Base-by-base conservation (phyloP, 257 asterid species). In the Fraxinus excelsior region DNA sequence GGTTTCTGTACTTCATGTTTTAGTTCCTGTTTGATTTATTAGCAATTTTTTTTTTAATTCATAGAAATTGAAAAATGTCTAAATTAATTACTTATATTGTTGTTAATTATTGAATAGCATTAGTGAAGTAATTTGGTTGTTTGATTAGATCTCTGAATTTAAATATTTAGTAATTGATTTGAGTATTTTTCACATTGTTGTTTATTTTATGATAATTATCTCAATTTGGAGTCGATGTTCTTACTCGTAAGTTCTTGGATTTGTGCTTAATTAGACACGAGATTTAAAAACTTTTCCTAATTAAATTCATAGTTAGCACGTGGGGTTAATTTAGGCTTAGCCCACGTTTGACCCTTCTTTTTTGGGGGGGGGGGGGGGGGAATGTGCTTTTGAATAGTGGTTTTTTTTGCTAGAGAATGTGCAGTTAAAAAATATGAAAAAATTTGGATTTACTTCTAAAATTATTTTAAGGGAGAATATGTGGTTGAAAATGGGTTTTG, bases 31-130 rank as follows among this genome's bases (percentile, higher is more conserved):
- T 60, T 5, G 3, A 40, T 66, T 9, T n/a, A 19, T 65, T 80
- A 1, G 26, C 13, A 51, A 37, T 32, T 28, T 34, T 5, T 34
- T 34, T 34, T 32, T n/a, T n/a, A n/a, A 3, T 18, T 44, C 7
- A 51, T 19, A 23, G 32, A 60, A 60, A 18, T 21, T 60, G 67
- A 23, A 60, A 25, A 23, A 3, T 56, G 38, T 74, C 16, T 46
- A 70, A 32, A 74, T 49, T 19, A 70, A 11, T 38, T 49, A 53
- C 44, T 21, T 73, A n/a, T 66, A 19, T 26, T 64, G 69, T 42
- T 53, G 28, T 37, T 67, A 23, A 28, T 53, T 16, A 14, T 14
- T 58, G 46, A 51, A 12, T 10, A 5, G 26, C 35, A 29, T 79
- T 67, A 74, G 42, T 10, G 29, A 38, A 10, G 26, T 74, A 56